phyloP scores from a whole-genome alignment of 495 filamentous ascomycete genomes.

The Bombardia bombarda region DNA sequence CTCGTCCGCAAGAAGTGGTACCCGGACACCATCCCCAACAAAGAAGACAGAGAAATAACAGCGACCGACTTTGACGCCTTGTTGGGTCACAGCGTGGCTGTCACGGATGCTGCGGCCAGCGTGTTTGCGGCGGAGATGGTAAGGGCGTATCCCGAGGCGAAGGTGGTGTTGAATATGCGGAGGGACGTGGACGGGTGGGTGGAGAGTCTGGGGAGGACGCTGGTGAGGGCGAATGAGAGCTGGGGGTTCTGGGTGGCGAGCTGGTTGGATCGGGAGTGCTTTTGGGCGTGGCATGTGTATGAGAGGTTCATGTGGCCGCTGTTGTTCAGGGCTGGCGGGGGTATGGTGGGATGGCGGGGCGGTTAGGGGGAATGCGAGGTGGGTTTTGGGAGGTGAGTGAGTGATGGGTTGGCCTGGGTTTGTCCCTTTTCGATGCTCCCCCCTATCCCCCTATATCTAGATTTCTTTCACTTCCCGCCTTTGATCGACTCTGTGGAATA shows the following conservation, averaged over 20 bases:
- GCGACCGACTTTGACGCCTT: conserved; percentile 44
- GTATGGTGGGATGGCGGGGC: conserved; percentile 14
- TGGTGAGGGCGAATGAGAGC: conserved; percentile 14
- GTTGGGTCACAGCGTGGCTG: conserved; percentile 33
- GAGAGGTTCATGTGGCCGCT: conserved; percentile 20
- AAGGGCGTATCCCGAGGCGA: conserved; percentile 37
- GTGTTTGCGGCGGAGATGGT: conserved; percentile 35
- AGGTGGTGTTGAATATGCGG: conserved; percentile 37
- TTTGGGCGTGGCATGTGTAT: conserved; percentile 23
- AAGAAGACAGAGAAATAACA: conserved; percentile 21
- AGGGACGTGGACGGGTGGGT: conserved; percentile 35
- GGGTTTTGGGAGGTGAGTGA: conserved; percentile 14
- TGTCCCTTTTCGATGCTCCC: neutral
- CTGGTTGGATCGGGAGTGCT: conserved; percentile 17
- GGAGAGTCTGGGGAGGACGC: conserved; percentile 11
- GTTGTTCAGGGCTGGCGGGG: conserved; percentile 18
- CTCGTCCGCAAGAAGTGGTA: conserved; percentile 19
- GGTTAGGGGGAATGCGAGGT: conserved; percentile 12
- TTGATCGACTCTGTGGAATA: neutral
- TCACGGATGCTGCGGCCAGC: conserved; percentile 35
- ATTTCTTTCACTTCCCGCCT: neutral
- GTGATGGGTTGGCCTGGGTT: neutral
- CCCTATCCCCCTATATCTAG: neutral
- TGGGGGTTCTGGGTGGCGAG: conserved; percentile 18
- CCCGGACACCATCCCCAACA: neutral